Percentiles rank a stretch among this genome's conserved stretches.
These are phyloP conservation scores for Acanthamoeba lenticulata DNA, from an alignment of 208 protist species.

Conservation along the genomic window DNA sequence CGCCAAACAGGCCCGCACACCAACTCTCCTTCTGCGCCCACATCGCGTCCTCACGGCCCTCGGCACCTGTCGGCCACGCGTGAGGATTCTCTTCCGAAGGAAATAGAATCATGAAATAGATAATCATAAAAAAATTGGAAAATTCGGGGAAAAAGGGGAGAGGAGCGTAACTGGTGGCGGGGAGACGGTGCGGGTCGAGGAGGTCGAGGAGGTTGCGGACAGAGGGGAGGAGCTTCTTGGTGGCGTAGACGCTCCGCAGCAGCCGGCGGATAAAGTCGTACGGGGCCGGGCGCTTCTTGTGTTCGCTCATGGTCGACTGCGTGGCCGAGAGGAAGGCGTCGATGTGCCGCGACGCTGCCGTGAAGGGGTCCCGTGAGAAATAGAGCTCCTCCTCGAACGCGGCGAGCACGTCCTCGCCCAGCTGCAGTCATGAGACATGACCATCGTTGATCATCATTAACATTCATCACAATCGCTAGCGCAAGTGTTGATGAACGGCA, in stretches of 20 bases:
- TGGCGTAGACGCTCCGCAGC: constrained; percentile 15
- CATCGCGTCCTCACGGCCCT: background rate
- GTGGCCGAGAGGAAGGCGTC: constrained; percentile 44
- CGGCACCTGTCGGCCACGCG: background rate
- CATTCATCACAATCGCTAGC: background rate
- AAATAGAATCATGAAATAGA: too few relatives aligned
- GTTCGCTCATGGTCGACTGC: background rate
- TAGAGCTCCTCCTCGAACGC: constrained; percentile 54
- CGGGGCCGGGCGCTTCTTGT: constrained; percentile 2
- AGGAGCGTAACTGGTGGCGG: too few relatives aligned
- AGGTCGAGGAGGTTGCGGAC: constrained; percentile 19
- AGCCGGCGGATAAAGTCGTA: constrained; percentile 46
- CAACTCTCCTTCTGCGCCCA: constrained; percentile 45
- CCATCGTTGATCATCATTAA: background rate
- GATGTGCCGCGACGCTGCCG: background rate
- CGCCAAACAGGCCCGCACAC: constrained; percentile 16
- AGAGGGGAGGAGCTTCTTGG: background rate
- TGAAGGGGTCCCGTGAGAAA: background rate
- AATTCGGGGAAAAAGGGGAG: too few relatives aligned
- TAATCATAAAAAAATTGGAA: too few relatives aligned
- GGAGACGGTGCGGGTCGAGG: background rate
- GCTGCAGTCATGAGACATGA: background rate
- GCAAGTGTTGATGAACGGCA: background rate
- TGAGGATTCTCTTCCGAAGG: too few relatives aligned
- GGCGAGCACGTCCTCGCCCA: background rate